Evolutionary conservation across 2,329 filamentous ascomycete genomes (phyloP).

Genomic region (Penicillium corylophilum): DNA sequence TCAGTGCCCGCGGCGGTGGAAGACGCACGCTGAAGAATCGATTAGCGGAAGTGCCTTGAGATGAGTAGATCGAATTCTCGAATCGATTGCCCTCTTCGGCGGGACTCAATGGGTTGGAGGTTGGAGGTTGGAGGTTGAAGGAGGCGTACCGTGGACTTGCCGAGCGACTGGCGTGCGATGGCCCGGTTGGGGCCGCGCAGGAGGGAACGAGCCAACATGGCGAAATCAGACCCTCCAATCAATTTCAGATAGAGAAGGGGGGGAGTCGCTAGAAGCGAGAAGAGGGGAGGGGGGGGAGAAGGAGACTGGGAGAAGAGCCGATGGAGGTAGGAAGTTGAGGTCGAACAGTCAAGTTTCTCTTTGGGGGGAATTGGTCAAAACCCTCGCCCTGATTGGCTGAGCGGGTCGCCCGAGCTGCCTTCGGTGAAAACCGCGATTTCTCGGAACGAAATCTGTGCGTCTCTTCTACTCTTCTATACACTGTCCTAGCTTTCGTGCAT

Average conservation of each 20-base stretch:
- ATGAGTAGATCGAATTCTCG: constrained; percentile 21
- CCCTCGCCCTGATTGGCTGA: constrained; percentile 38
- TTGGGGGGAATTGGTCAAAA: constrained; percentile 38
- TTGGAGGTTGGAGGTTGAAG: constrained; percentile 33
- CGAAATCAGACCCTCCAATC: constrained; percentile 40
- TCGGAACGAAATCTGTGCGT: constrained; percentile 28
- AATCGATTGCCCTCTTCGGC: constrained; percentile 30
- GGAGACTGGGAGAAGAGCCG: constrained; percentile 33
- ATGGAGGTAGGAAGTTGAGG: constrained; percentile 29
- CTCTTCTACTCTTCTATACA: not conserved
- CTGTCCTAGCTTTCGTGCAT: not conserved
- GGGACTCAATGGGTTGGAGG: constrained; percentile 29
- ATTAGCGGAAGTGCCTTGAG: constrained; percentile 35
- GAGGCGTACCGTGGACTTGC: constrained; percentile 72
- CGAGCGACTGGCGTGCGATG: constrained; percentile 70
- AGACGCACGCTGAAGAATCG: constrained; percentile 59
- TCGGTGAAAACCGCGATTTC: constrained; percentile 41
- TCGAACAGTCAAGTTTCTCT: constrained; percentile 39
- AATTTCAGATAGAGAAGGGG: constrained; percentile 28
- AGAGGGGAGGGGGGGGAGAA: constrained; percentile 29
- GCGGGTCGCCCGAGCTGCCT: constrained; percentile 25
- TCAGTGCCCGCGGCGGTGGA: constrained; percentile 68
- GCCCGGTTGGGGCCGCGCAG: constrained; percentile 84
- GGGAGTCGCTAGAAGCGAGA: constrained; percentile 31
- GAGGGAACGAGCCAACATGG: constrained; percentile 91